Base-by-base conservation (phyloP, 257 asterid species). In the Mentha longifolia region DNA sequence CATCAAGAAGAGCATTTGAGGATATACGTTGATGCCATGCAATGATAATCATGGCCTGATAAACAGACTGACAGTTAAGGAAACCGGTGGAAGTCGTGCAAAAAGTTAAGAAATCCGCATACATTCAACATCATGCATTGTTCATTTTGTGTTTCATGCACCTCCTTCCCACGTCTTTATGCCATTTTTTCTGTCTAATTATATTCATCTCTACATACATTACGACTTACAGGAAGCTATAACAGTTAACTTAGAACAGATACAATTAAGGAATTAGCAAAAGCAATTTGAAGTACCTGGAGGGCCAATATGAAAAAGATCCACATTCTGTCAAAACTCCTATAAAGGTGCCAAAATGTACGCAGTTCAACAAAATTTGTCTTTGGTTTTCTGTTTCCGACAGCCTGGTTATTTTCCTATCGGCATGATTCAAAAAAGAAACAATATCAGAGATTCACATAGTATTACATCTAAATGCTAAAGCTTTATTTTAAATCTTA, bases 321-420 rank as follows among this genome's bases (percentile, higher is more conserved):
- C 98, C 99, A 95, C 89, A 95, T 73, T 77, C 99, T 85, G 80
- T 95, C 99, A 54, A 95, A 95, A 82, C 95, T 89, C 77, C 98
- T 85, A 74, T 85, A 95, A 67, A 95, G 87, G 74, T 95, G 99
- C 98, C 85, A 95, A 87, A 91, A 95, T 20, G 98, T 95, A 42
- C 99, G 98, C 67, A 92, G 77, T 82, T 95, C 99, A 42, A 89
- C 99, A 84, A 92, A 95, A 81, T 95, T 95, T 64, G 95, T 81
- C 88, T 95, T 95, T 20, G 98, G 96, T 81, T 95, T 95, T 68
- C 90, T 84, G 63, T 81, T 81, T 74, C 99, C 96, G 31, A 85
- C 62, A 33, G 85, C 81, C 77, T 83, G 82, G 70, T 76, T 72
- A 68, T 43, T 71, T 78, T 84, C 84, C 97, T 88, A 86, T 33